Conservation (phyloP, 2,329 filamentous ascomycete genomes). For the Cercospora nicotianae region DNA sequence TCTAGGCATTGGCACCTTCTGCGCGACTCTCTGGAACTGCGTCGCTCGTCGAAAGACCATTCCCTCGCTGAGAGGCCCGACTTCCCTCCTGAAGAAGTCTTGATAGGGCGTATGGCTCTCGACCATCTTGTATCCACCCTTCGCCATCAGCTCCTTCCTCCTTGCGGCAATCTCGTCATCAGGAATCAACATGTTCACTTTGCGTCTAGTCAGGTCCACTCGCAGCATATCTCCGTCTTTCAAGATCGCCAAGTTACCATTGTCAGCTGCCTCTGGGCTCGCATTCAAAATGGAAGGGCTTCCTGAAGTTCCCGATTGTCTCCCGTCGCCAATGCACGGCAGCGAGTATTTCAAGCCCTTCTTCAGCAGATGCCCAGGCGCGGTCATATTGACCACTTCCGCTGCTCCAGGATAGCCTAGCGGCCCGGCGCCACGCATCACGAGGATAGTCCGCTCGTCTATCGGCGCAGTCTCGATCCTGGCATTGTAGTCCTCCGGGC, state of each 20-base stretch:
- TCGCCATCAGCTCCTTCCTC: conserved; percentile 35
- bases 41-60: conserved; percentile 35
- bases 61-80: conserved; percentile 35
- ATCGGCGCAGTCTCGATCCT: conserved; percentile 35
- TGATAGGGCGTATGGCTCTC: conserved; percentile 37
- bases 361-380: conserved; percentile 33
- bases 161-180: conserved; percentile 46
- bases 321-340: conserved; percentile 55
- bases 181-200: conserved; percentile 51
- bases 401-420: conserved; percentile 36
- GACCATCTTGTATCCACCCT: conserved; percentile 31
- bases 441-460: conserved; percentile 34
- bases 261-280: conserved; percentile 56
- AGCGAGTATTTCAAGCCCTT: conserved; percentile 44
- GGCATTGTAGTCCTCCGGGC: conserved; percentile 34
- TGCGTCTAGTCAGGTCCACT: conserved; percentile 52
- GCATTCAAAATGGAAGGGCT: conserved; percentile 59
- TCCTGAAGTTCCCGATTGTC: conserved; percentile 57
- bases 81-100: conserved; percentile 35
- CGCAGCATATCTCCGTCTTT: conserved; percentile 52
- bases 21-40: conserved; percentile 34
- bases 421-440: conserved; percentile 37
- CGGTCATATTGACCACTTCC: conserved; percentile 39
- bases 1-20: conserved; percentile 30
- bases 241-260: conserved; percentile 55